Conservation (phyloP, 768 basidiomycete species). For the Hypholoma fasciculare region DNA sequence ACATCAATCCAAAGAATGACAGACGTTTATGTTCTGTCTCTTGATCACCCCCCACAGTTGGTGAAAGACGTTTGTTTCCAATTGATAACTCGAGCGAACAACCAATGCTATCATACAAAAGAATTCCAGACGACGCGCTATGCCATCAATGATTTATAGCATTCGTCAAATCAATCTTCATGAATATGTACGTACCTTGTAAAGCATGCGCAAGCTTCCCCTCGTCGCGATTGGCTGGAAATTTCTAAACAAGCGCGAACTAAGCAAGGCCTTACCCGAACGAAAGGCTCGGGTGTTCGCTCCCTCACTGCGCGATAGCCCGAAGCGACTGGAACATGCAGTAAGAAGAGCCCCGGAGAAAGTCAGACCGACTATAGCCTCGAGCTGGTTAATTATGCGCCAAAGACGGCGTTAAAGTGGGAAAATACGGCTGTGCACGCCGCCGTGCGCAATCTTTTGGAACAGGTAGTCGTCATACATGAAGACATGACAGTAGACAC, state of each 20-base stretch:
- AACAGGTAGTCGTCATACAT: neutral
- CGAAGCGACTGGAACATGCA: slow-evolving; percentile 11
- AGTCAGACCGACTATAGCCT: neutral
- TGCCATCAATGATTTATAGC: no score
- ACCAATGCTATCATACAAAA: no score
- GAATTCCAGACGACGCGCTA: no score
- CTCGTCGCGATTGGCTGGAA: slow-evolving; percentile 1
- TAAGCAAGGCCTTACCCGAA: neutral
- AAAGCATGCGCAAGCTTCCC: no score
- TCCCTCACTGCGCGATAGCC: neutral
- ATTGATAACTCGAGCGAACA: no score
- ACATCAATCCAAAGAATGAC: slow-evolving; percentile 1
- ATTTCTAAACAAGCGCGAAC: neutral
- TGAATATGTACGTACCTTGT: no score
- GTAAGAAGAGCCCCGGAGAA: neutral
- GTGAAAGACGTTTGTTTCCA: neutral
- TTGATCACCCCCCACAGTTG: no score
- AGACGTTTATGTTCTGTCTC: neutral
- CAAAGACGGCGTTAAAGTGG: neutral
- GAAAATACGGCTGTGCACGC: neutral
- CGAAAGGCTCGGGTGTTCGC: neutral
- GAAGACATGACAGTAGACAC: neutral
- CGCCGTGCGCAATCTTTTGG: neutral
- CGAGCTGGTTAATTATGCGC: neutral
- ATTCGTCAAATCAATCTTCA: no score